Base-by-base conservation (phyloP, 176 grass and related monocot species). In the Oryza coarctata region DNA sequence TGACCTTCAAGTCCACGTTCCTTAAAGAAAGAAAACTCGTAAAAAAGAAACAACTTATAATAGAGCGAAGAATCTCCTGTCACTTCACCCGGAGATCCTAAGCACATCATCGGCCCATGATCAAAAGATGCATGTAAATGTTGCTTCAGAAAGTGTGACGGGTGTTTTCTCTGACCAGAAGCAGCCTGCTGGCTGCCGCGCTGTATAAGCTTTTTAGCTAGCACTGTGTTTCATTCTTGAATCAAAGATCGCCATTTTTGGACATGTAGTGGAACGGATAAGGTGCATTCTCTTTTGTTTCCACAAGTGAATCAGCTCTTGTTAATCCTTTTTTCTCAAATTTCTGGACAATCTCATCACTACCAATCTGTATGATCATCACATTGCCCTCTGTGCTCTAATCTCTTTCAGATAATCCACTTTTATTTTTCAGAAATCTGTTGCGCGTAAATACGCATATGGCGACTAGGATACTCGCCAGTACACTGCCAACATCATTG, bases 231-330 rank as follows among this genome's bases (percentile, higher is more conserved):
- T 17, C 25, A 12, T 65, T 66, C 33, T 31, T 68, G 33, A 55
- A 67, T 44, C n/a, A 30, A 31, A 73, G 57, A 32, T 58, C 33
- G 60, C 63, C 33, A 32, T 52, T 73, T 36, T 79, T 12, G 11
- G 57, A 50, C 67, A 23, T 79, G 34, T 1, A 60, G 34, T 50
- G 67, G 52, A 27, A 34, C 43, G 17, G 84, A 80, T 80, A 66
- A 80, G 57, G 44, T 86, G 69, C 84, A 74, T 74, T 41, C 26
- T 18, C 18, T 86, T 75, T 74, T 60, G 8, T 9, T 44, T 44
- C 43, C 84, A 80, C 34, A 67, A 74, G 23, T 67, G 60, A 74
- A 25, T 33, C 32, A 55, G 18, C 50, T 55, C 50, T 22, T 20
- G 2, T 22, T 55, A 55, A 55, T 55, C 55, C 44, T 2, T 74